phyloP scores from a whole-genome alignment of 2,329 filamentous ascomycete species.

The Hypoxylon sp. region DNA sequence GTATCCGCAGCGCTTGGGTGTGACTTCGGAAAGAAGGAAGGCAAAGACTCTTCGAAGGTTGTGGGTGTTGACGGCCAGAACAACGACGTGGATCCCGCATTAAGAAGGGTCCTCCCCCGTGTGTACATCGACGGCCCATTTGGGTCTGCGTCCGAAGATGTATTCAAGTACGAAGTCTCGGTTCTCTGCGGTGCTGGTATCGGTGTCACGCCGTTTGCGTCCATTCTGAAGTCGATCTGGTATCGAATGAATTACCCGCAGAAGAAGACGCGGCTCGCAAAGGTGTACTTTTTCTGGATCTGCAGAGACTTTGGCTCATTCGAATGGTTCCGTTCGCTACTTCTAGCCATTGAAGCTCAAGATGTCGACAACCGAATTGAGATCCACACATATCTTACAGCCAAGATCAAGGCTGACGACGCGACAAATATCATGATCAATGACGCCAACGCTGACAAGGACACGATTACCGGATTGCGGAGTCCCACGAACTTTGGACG shows the following conservation, averaged over 20 bases:
- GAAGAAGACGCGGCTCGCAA: slow-evolving; percentile 82
- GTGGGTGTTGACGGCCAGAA: slow-evolving; percentile 75
- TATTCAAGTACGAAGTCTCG: slow-evolving; percentile 89
- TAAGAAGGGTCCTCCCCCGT: slow-evolving; percentile 81
- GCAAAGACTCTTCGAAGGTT: slow-evolving; percentile 72
- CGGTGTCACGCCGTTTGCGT: slow-evolving; percentile 88
- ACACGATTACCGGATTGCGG: slow-evolving; percentile 85
- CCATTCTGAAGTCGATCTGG: slow-evolving; percentile 92
- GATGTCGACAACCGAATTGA: slow-evolving; percentile 88
- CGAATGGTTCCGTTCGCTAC: slow-evolving; percentile 89
- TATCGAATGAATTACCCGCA: slow-evolving; percentile 92
- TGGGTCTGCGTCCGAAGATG: slow-evolving; percentile 87
- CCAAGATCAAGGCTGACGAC: slow-evolving; percentile 87
- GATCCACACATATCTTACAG: slow-evolving; percentile 90
- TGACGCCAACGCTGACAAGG: slow-evolving; percentile 85
- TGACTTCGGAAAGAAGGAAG: slow-evolving; percentile 73
- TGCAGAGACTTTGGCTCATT: slow-evolving; percentile 90
- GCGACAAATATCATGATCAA: slow-evolving; percentile 95
- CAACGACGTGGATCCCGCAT: slow-evolving; percentile 75
- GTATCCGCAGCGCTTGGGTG: slow-evolving; percentile 81
- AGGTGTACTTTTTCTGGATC: slow-evolving; percentile 95
- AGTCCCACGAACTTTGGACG: slow-evolving; percentile 88
- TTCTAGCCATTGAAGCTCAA: slow-evolving; percentile 88
- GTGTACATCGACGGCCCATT: slow-evolving; percentile 90
- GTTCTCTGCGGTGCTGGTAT: slow-evolving; percentile 87